Conservation (phyloP, 331 rosid species). For the Quercus lobata region DNA sequence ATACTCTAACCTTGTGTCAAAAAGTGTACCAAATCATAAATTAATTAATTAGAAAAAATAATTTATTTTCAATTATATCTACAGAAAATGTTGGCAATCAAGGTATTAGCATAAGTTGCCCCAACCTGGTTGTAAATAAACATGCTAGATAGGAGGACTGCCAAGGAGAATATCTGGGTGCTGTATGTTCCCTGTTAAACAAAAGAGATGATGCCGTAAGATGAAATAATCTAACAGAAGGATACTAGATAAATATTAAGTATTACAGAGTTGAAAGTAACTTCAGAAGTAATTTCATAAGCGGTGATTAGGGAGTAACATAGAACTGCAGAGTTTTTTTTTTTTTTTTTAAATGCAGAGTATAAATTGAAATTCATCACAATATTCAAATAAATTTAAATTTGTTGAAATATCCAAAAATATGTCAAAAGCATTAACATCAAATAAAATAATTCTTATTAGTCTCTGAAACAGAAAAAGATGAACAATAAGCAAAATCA, state of each 20-base stretch:
- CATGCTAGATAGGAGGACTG: constrained; percentile 88
- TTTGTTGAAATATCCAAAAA: neutral
- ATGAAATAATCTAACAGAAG: neutral
- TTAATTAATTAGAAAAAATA: neutral
- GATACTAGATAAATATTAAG: neutral
- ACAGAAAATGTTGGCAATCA: constrained; percentile 3
- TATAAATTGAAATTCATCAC: neutral
- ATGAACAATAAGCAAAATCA: neutral
- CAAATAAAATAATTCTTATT: neutral
- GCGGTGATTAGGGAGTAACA: neutral
- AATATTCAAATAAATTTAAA: neutral
- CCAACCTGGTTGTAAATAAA: constrained; percentile 85
- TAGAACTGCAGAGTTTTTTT: neutral
- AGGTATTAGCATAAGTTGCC: constrained; percentile 10
- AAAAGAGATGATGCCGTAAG: neutral
- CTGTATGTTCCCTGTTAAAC: constrained; percentile 75
- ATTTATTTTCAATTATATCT: neutral
- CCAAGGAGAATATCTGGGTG: constrained; percentile 88
- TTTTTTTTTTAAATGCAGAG: neutral
- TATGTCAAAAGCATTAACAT: neutral
- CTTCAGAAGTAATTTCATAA: neutral
- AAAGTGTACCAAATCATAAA: neutral
- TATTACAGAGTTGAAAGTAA: neutral
- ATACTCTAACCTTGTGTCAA: neutral
- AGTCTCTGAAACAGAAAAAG: neutral